phyloP scores from a whole-genome alignment of 306 rosid genomes.

The Quercus robur region DNA sequence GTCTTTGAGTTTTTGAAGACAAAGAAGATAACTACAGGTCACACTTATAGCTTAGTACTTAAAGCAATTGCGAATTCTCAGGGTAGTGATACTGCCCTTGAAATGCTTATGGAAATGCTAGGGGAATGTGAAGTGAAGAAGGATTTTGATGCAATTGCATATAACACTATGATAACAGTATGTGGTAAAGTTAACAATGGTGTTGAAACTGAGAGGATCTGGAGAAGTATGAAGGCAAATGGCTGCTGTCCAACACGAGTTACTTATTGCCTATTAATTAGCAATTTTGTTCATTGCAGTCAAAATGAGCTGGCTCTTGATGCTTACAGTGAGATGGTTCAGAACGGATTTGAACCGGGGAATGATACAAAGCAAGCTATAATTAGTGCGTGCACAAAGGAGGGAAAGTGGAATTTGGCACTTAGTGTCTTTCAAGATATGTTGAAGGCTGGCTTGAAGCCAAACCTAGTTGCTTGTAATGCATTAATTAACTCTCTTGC shows the following conservation, averaged over 20 bases:
- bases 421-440: conserved; percentile 49
- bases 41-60: conserved; percentile 75
- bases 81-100: conserved; percentile 51
- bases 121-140: conserved; percentile 38
- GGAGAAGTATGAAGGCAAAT: conserved; percentile 69
- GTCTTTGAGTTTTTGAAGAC: conserved; percentile 52
- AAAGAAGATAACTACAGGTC: conserved; percentile 54
- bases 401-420: conserved; percentile 76
- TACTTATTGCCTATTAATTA: conserved; percentile 64
- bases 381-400: conserved; percentile 63
- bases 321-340: conserved; percentile 75
- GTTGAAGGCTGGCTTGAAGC: conserved; percentile 52
- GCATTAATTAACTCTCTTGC: conserved; percentile 76
- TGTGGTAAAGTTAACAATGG: conserved; percentile 62
- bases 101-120: conserved; percentile 51
- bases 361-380: conserved; percentile 60
- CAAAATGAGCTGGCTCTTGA: conserved; percentile 76
- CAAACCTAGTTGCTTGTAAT: conserved; percentile 65
- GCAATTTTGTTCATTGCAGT: conserved; percentile 54
- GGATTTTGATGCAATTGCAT: conserved; percentile 62
- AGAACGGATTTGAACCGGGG: conserved; percentile 54
- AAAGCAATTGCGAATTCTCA: conserved; percentile 50
- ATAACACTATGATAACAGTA: conserved; percentile 78
- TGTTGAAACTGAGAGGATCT: conserved; percentile 71
- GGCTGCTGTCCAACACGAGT: conserved; percentile 43